Evolutionary conservation across 2,329 filamentous ascomycete genomes (phyloP).

Genomic region (Ceratocystis lukuohia): DNA sequence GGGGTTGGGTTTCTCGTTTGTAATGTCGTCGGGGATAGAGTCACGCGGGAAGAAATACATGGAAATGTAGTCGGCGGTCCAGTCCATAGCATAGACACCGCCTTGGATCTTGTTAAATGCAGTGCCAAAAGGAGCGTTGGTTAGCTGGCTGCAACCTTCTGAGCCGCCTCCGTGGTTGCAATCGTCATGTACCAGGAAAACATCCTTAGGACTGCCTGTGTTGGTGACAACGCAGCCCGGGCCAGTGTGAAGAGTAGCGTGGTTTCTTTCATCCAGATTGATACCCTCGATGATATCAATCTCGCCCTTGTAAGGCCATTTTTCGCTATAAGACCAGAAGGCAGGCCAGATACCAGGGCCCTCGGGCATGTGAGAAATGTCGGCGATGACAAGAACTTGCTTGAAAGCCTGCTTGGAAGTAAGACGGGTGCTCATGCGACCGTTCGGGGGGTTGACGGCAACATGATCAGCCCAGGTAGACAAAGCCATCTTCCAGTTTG

Average conservation of each 20-base stretch:
- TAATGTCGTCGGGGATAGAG: constrained; percentile 50
- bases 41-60: constrained; percentile 71
- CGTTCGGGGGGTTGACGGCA: constrained; percentile 40
- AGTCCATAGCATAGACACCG: constrained; percentile 63
- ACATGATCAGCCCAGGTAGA: constrained; percentile 59
- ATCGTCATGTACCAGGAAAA: constrained; percentile 35
- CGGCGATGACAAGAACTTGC: no score
- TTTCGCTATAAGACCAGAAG: constrained; percentile 53
- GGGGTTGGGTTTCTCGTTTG: constrained; percentile 41
- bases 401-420: no score
- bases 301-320: constrained; percentile 59
- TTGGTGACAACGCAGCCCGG: constrained; percentile 45
- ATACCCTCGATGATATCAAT: constrained; percentile 74
- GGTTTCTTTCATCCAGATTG: constrained; percentile 45
- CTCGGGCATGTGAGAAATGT: no score
- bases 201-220: constrained; percentile 36
- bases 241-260: constrained; percentile 57
- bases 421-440: constrained; percentile 32
- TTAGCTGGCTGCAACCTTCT: constrained; percentile 46
- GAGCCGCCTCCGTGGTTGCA: constrained; percentile 43
- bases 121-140: constrained; percentile 45
- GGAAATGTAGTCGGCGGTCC: constrained; percentile 57
- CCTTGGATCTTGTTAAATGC: constrained; percentile 58
- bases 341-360: constrained; percentile 56
- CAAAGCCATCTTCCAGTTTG: constrained; percentile 37